Evolutionary conservation across 306 rosid genomes (phyloP), one percentile per base, ranked within the genome.

Genomic region (Citrullus amarus): DNA sequence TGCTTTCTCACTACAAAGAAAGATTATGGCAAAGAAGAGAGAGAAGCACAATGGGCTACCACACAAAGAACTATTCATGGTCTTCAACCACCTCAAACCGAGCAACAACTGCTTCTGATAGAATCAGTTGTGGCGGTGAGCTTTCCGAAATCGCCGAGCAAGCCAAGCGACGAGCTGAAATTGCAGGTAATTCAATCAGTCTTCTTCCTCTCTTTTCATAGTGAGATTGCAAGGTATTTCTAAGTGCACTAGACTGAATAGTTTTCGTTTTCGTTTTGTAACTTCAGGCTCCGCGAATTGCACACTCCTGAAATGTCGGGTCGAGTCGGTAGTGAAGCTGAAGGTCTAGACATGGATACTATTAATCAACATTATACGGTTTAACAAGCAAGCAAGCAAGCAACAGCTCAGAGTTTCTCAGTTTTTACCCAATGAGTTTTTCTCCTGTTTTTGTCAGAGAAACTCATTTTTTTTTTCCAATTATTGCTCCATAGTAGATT

Each of bases 21-120:
- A 86, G 93, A 96, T 82, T 96, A 96, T 6, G 99, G 99, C 1
- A 96, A 96, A 88, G 98, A 91, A 89, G 99, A 96, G 87, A 91
- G 99, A 74, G 98, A 96, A 85, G 99, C 99, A 50, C 99, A 96
- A 28, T 96, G 99, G 99, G 99, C 99, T 30, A 76, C 99, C 44
- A 93, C 99, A 36, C 99, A 96, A 82, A 88, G 99, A 81, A 96
- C 99, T 25, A 90, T 96, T 15, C 99, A 96, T 60, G 99, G 99
- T 77, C 99, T 96, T 85, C 99, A 92, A 81, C 93, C 97, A 80
- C 96, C 99, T 0, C 98, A 92, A 85, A 59, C 89, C 62, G n/a
- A 62, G 51, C 88, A 91, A 74, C 85, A 38, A 38, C 88, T 80
- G 86, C 90, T 89, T 82, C 82, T 55, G 99, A 96, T 66, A 92